Percentiles rank a stretch among this genome's conserved stretches.
Evolutionary conservation across 2,329 filamentous ascomycete species (phyloP).

Genomic region (Sporothrix sp.): DNA sequence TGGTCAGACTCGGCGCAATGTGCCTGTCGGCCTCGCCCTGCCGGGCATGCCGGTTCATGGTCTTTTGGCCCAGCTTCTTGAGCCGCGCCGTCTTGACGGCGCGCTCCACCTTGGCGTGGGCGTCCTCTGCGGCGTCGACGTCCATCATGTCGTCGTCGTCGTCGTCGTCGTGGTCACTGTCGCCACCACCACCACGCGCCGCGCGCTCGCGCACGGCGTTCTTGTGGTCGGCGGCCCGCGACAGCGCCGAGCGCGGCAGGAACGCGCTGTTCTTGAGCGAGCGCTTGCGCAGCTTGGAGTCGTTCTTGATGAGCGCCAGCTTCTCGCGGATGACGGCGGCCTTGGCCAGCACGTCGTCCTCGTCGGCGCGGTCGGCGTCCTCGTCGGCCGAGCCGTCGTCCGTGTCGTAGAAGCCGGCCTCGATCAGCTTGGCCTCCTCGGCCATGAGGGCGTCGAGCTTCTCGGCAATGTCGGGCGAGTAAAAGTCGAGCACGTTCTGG

Average conservation of each 20-base stretch:
- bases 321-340: constrained; percentile 94
- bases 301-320: constrained; percentile 83
- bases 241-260: constrained; percentile 62
- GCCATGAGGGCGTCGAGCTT: constrained; percentile 89
- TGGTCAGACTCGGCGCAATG: constrained; percentile 67
- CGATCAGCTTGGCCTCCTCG: constrained; percentile 87
- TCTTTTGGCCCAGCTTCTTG: constrained; percentile 86
- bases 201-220: constrained; percentile 20
- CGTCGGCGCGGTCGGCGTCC: constrained; percentile 64
- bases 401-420: constrained; percentile 94
- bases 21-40: constrained; percentile 96
- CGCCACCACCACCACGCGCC: constrained; percentile 56
- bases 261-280: constrained; percentile 93
- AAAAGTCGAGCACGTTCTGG: constrained; percentile 94
- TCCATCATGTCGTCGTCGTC: constrained; percentile 71
- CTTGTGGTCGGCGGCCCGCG: constrained; percentile 51
- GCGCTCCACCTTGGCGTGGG: constrained; percentile 59
- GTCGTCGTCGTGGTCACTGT: constrained; percentile 55
- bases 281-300: constrained; percentile 81
- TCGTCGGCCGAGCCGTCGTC: constrained; percentile 51
- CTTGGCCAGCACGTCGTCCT: constrained; percentile 80
- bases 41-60: constrained; percentile 96
- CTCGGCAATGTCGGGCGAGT: constrained; percentile 91
- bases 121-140: constrained; percentile 39
- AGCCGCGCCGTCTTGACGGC: constrained; percentile 62